phyloP scores from a whole-genome alignment of 2,329 filamentous ascomycete species.

The Claviceps paspali region DNA sequence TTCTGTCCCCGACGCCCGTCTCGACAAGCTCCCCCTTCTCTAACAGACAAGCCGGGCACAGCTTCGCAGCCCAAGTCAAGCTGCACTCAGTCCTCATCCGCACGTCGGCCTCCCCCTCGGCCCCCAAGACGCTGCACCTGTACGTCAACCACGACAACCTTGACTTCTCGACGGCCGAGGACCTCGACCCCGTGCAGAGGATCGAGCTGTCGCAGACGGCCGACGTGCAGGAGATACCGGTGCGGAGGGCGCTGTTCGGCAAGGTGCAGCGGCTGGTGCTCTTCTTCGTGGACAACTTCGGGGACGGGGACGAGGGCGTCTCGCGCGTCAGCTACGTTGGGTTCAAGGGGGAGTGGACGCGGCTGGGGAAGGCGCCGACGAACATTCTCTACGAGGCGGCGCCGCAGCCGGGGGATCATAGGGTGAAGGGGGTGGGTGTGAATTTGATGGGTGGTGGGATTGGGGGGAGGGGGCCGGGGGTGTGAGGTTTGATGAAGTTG shows the following conservation, averaged over 20 bases:
- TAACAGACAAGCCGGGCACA: conserved; percentile 18
- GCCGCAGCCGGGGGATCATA: conserved; percentile 80
- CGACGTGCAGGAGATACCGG: conserved; percentile 73
- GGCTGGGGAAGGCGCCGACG: conserved; percentile 52
- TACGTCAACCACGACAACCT: conserved; percentile 78
- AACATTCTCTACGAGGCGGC: conserved; percentile 90
- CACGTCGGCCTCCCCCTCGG: conserved; percentile 52
- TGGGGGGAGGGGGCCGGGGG: conserved; percentile 25
- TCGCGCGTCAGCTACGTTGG: conserved; percentile 71
- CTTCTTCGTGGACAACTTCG: conserved; percentile 88
- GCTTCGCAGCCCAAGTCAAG: conserved; percentile 87
- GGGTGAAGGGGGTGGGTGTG: conserved; percentile 39
- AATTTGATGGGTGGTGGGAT: conserved; percentile 41
- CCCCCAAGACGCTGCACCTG: conserved; percentile 71
- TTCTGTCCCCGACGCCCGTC: no score
- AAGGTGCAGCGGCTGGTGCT: conserved; percentile 68
- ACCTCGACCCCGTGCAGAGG: conserved; percentile 55
- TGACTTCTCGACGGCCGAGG: conserved; percentile 65
- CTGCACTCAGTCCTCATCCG: conserved; percentile 81
- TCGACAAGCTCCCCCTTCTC: no score
- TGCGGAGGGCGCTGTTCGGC: conserved; percentile 80
- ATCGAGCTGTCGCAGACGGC: conserved; percentile 64
- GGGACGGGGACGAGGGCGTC: conserved; percentile 62
- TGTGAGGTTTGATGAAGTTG: conserved; percentile 8
- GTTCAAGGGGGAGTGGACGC: conserved; percentile 91